Conservation (phyloP, 345 rosid genomes). For the Eucalyptus curtisii region DNA sequence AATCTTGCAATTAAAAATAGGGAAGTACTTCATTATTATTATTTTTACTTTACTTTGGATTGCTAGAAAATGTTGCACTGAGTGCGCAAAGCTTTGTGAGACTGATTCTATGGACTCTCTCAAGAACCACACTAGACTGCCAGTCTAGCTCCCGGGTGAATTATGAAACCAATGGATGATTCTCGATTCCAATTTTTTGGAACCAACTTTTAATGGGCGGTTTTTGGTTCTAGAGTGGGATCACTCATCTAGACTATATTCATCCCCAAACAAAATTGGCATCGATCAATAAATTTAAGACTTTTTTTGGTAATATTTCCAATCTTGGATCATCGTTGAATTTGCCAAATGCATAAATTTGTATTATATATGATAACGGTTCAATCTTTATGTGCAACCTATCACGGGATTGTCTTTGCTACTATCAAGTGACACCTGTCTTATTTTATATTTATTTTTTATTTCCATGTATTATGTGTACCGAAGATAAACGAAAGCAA, state of each 20-base stretch:
- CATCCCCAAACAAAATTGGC: not conserved
- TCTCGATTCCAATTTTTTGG: too few species aligned
- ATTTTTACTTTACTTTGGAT: too few species aligned
- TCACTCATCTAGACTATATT: too few species aligned
- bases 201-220: too few species aligned
- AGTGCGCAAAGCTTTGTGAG: too few species aligned
- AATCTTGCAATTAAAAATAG: too few species aligned
- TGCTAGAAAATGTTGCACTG: too few species aligned
- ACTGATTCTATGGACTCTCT: too few species aligned
- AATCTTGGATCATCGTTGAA: not conserved
- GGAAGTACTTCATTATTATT: too few species aligned
- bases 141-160: accelerated
- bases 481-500: not conserved
- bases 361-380: not conserved
- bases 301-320: not conserved
- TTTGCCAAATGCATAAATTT: not conserved
- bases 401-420: not conserved
- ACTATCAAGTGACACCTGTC: not conserved
- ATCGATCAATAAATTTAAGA: not conserved
- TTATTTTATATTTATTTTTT: not conserved
- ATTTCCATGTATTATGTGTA: not conserved
- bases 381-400: not conserved
- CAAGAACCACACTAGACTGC: accelerated
- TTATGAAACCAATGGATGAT: too few species aligned
- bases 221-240: too few species aligned